phyloP scores from a whole-genome alignment of 164 flowering plant species.

The Vitis riparia region DNA sequence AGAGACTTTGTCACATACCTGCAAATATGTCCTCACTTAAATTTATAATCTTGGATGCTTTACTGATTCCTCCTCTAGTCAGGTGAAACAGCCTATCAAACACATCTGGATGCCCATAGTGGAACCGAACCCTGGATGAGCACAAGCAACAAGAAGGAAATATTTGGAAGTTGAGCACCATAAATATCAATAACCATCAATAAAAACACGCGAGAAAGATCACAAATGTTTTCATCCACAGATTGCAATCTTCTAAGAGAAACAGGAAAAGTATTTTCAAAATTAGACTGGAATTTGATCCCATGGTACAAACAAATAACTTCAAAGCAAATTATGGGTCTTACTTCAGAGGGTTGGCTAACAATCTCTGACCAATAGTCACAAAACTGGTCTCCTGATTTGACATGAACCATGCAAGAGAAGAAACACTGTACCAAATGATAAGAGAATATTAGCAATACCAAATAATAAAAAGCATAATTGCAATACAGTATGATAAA shows the following conservation, averaged over 20 bases:
- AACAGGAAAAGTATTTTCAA: no score
- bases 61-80: slow-evolving; percentile 92
- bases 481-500: not conserved
- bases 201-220: not conserved
- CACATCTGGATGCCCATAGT: slow-evolving; percentile 98
- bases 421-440: slow-evolving; percentile 63
- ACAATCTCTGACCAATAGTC: slow-evolving; percentile 90
- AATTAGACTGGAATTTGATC: no score
- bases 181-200: not conserved
- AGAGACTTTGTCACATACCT: slow-evolving; percentile 35
- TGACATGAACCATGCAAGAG: slow-evolving; percentile 95
- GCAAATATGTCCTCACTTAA: slow-evolving; percentile 98
- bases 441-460: slow-evolving; percentile 5
- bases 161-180: not conserved
- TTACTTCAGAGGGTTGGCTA: slow-evolving; percentile 97
- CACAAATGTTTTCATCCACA: not conserved
- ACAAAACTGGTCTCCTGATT: slow-evolving; percentile 98
- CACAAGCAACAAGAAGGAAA: not conserved
- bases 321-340: slow-evolving; percentile 18
- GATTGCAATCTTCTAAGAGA: no score
- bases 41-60: slow-evolving; percentile 92
- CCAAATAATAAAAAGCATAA: not conserved
- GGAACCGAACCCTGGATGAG: slow-evolving; percentile 86
- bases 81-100: slow-evolving; percentile 96
- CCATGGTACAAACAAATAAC: not conserved